Evolutionary conservation across 768 basidiomycete species (phyloP).

Genomic region (Lepiota subincarnata): DNA sequence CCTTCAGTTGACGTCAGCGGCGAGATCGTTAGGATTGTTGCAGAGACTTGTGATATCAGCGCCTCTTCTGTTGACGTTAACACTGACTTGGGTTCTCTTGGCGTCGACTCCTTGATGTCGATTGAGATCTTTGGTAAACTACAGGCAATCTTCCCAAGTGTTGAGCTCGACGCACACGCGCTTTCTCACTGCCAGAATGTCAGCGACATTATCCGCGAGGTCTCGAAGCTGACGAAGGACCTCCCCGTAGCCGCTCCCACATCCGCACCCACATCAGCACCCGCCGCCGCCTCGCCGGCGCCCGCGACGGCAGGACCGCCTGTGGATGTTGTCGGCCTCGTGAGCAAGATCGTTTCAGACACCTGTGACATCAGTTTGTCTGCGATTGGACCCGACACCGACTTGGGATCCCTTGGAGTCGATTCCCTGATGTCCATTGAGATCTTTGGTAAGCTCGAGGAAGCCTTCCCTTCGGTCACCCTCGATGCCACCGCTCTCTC

Average conservation of each 20-base stretch:
- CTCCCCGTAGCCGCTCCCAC: slow-evolving; percentile 4
- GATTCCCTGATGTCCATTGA: slow-evolving; percentile 15
- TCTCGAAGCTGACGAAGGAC: slow-evolving; percentile 17
- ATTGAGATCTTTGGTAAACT: slow-evolving; percentile 49
- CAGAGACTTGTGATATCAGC: slow-evolving; percentile 39
- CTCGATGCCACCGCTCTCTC: slow-evolving; percentile 3
- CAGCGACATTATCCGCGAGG: slow-evolving; percentile 29
- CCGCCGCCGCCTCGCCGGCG: background rate
- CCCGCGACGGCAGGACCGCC: background rate
- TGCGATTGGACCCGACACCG: slow-evolving; percentile 4
- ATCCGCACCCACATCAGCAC: background rate
- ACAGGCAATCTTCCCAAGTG: slow-evolving; percentile 28
- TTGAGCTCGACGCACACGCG: slow-evolving; percentile 24
- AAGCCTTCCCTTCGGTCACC: slow-evolving; percentile 6
- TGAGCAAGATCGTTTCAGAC: slow-evolving; percentile 6
- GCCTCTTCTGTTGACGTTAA: slow-evolving; percentile 28
- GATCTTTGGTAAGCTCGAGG: slow-evolving; percentile 10
- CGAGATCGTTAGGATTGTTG: slow-evolving; percentile 33
- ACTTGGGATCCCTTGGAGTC: slow-evolving; percentile 8
- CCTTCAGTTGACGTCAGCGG: slow-evolving; percentile 18
- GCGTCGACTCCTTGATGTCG: slow-evolving; percentile 61
- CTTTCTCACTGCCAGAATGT: slow-evolving; percentile 33
- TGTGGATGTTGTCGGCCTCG: background rate
- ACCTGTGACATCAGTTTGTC: background rate
- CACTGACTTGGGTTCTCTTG: slow-evolving; percentile 46